Evolutionary conservation across 1,284 basidiomycete species (phyloP).

Genomic region (Malassezia yamatoensis): DNA sequence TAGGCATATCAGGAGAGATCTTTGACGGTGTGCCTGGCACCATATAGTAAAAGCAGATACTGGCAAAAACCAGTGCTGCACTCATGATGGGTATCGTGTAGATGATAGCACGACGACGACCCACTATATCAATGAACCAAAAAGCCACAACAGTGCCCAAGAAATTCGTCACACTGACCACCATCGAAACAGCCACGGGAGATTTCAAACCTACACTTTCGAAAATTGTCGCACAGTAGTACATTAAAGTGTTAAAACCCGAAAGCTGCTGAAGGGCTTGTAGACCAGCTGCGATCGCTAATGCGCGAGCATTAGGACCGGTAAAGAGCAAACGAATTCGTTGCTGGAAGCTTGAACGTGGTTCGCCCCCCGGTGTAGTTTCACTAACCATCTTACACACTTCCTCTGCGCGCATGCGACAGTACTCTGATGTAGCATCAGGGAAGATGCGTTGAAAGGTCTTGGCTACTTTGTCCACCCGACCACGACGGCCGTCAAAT

Average conservation of each 20-base stretch:
- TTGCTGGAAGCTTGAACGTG: not conserved
- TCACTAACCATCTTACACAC: constrained; percentile 32
- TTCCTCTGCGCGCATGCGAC: constrained; percentile 43
- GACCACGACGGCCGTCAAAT: constrained; percentile 38
- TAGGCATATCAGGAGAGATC: not conserved
- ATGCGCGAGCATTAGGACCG: constrained; percentile 14
- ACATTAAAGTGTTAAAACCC: constrained; percentile 50
- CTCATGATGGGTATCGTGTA: constrained; percentile 68
- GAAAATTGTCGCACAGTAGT: constrained; percentile 49
- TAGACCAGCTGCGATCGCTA: constrained; percentile 23
- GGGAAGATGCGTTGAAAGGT: constrained; percentile 38
- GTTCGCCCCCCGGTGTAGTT: not conserved
- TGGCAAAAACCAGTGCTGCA: constrained; percentile 59
- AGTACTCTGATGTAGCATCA: constrained; percentile 33
- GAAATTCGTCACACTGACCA: constrained; percentile 52
- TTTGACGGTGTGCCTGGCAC: constrained; percentile 1
- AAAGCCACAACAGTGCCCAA: constrained; percentile 69
- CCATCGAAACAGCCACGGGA: constrained; percentile 39
- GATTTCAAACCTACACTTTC: constrained; percentile 46
- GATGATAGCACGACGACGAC: constrained; percentile 65
- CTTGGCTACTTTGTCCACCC: constrained; percentile 28
- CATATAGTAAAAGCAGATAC: constrained; percentile 63
- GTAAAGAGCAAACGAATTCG: constrained; percentile 10
- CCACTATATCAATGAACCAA: constrained; percentile 63
- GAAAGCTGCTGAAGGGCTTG: constrained; percentile 43